These are phyloP conservation scores for Mollisia scopiformis DNA, from an alignment of 2,329 filamentous ascomycete genomes.

Conservation along the genomic window DNA sequence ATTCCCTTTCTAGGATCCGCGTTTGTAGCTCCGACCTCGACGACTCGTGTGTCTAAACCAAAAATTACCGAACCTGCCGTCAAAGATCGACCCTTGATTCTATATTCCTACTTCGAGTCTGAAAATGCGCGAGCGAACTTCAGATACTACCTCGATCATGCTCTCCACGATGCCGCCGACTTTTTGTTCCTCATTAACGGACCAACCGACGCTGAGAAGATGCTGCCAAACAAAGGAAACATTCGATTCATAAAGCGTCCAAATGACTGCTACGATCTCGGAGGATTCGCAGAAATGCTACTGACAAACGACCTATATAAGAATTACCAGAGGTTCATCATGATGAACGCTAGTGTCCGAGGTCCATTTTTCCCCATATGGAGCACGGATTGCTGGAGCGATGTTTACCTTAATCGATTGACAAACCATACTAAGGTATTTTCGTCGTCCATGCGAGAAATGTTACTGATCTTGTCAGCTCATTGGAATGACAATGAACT, in stretches of 20 bases:
- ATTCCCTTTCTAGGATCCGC: neutral
- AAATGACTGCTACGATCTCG: conserved; percentile 31
- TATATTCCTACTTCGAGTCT: conserved; percentile 29
- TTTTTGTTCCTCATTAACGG: conserved; percentile 32
- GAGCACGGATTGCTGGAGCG: conserved; percentile 26
- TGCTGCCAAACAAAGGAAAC: conserved; percentile 22
- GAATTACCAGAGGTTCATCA: conserved; percentile 27
- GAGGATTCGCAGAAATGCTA: conserved; percentile 24
- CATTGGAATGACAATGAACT: conserved; percentile 34
- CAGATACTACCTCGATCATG: conserved; percentile 29
- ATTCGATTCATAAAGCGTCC: conserved; percentile 21
- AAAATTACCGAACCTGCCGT: too few relatives aligned
- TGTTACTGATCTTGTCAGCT: too few relatives aligned
- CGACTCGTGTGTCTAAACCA: too few relatives aligned
- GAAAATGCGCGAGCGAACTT: conserved; percentile 22
- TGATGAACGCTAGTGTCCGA: conserved; percentile 30
- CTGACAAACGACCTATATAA: conserved; percentile 21
- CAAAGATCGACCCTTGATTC: neutral
- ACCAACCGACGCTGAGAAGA: conserved; percentile 12
- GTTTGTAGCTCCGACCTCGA: neutral
- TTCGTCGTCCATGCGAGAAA: too few relatives aligned
- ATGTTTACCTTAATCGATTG: conserved; percentile 23
- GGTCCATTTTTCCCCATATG: conserved; percentile 29
- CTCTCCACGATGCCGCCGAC: conserved; percentile 26
- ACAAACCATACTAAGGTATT: conserved; percentile 27